Conservation (phyloP, 169 alveolate genomes). For the Neospora caninum region DNA sequence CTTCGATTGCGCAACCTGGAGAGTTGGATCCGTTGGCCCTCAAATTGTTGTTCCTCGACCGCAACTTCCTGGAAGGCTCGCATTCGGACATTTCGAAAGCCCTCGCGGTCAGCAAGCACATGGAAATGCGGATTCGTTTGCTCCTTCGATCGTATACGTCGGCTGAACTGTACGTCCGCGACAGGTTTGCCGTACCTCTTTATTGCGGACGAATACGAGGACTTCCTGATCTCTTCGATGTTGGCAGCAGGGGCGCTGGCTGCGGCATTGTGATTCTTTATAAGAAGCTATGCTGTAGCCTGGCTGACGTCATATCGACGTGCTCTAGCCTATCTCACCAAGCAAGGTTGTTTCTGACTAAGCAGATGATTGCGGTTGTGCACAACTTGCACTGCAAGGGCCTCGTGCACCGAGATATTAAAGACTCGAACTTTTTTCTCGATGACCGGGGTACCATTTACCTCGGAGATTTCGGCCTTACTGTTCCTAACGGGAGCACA, state of each 20-base stretch:
- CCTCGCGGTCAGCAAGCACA: neutral
- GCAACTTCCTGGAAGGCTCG: neutral
- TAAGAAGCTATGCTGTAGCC: neutral
- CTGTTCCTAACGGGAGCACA: neutral
- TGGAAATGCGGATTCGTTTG: neutral
- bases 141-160: neutral
- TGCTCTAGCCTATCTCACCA: neutral
- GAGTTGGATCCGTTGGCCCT: neutral
- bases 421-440: neutral
- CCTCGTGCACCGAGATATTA: neutral
- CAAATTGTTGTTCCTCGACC: neutral
- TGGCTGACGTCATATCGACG: neutral
- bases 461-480: neutral
- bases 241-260: neutral
- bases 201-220: neutral
- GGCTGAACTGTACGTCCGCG: neutral
- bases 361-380: neutral
- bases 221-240: neutral
- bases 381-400: neutral
- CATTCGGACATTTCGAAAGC: neutral
- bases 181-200: neutral
- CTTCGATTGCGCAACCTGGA: neutral
- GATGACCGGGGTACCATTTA: neutral
- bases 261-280: neutral
- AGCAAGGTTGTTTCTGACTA: neutral